phyloP scores from a whole-genome alignment of 331 rosid genomes.

The Acacia pycnantha region DNA sequence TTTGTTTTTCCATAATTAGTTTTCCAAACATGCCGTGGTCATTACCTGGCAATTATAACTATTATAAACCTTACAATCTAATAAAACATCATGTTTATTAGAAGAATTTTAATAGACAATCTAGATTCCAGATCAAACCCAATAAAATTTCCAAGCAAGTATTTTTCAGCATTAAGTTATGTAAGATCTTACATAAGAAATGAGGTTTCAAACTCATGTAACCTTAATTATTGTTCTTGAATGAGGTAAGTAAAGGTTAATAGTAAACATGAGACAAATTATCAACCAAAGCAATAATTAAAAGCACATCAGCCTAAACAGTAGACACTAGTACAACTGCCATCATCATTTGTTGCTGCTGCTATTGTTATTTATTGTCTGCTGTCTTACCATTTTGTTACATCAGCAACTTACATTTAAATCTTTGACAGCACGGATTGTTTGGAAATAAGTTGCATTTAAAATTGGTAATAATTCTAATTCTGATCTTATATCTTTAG shows the following conservation, averaged over 20 bases:
- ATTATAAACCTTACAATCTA: neutral
- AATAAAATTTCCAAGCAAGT: neutral
- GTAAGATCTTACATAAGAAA: neutral
- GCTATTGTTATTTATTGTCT: neutral
- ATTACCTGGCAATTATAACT: conserved; percentile 7
- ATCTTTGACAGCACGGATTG: neutral
- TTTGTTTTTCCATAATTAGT: neutral
- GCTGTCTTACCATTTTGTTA: neutral
- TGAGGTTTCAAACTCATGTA: neutral
- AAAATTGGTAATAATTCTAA: neutral
- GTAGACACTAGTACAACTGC: neutral
- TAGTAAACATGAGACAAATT: neutral
- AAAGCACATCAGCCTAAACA: neutral
- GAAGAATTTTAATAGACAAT: conserved; percentile 3
- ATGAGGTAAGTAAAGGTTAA: neutral
- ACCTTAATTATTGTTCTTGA: conserved; percentile 12
- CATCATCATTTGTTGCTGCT: neutral
- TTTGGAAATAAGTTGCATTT: neutral
- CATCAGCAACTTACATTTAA: neutral
- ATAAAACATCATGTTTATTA: conserved; percentile 1
- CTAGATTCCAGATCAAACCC: conserved; percentile 3
- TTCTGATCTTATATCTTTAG: neutral
- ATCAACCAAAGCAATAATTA: neutral
- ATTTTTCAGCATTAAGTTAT: neutral
- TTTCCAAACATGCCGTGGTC: neutral